Evolutionary conservation across 768 basidiomycete genomes (phyloP), one percentile per base, ranked within the genome.

Genomic region (Saitozyma sp.): DNA sequence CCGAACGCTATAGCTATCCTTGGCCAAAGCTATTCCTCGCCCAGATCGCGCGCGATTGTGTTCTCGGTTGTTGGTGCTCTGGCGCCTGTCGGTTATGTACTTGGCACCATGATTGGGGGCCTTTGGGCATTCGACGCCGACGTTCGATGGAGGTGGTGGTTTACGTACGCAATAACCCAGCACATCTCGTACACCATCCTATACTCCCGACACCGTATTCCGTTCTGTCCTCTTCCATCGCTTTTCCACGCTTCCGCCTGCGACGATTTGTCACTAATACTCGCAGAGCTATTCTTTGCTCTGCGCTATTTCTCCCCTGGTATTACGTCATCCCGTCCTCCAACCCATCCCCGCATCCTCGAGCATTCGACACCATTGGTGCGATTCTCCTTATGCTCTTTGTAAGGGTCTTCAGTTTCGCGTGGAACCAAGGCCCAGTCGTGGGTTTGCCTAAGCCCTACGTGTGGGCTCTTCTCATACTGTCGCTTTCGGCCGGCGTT

Each of bases 321-420:
- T 50, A 64, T 9, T 38, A 58, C 42, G 37, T 62, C 19, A 54
- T 67, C 41, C 62, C 65, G 42, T n/a, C 46, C 20, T 29, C 20
- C 11, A n/a, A 16, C 45, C 8, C 45, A 10, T 16, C 17, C 8
- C 9, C 17, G n/a, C 43, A 43, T n/a, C 41, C 19, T 48, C 50
- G 39, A 50, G 9, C 40, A 40, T 62, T 71, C 58, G 73, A 74
- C 55, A 54, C 64, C 38, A 43, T 64, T 50, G 73, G 73, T 8
- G 50, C 66, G 9, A 9, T 66, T 29, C 59, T 69, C 9, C 67
- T 71, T 14, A 54, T 66, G 14, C n/a, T 59, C 54, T 57, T 62
- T 9, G 56, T 74, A 46, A 65, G 68, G 9, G 55, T 74, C 3
- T 66, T 74, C 69, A 71, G 71, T 51, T 74, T 74, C 45, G 62